Base-by-base conservation (phyloP, 441 rosid genomes). In the Arabidopsis hybrid region DNA sequence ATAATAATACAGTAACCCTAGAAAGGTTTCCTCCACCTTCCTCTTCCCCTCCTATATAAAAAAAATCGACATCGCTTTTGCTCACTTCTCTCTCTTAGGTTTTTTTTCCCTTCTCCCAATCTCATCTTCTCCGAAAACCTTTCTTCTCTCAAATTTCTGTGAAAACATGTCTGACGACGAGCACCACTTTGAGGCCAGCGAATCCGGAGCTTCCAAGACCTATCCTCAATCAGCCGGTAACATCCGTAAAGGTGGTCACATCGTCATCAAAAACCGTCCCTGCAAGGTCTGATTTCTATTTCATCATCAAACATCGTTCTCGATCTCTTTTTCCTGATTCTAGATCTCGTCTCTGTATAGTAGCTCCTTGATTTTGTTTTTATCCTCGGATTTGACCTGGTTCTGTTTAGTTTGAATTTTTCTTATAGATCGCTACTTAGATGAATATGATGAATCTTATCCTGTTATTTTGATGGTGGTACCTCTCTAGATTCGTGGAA, bases 171-270 rank as follows among this genome's bases (percentile, higher is more conserved):
- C 96, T 36, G 97, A 93, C 89, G 96, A 91, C 60, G 97, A 93
- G 89, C 98, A 93, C 70, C 97, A 91, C 68, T 93, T 93, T 61
- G 98, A 93, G 86, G 88, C 98, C 0, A 88, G 88, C 67, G 97
- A 91, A 67, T 91, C 96, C 40, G 96, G 96, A 50, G 97, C 96
- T 60, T 93, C 97, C 71, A 90, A 91, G 73, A 93, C 98, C 31
- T 94, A 63, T 8, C 97, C 97, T 7, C 93, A 86, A 82, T 93
- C 89, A 56, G 98, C 95, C n/a, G 97, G 97, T 16, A 83, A 95
- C 77, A 91, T 93, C 78, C 96, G 97, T 60, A 93, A 91, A 78
- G 89, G 83, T 78, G 97, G 95, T 35, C 84, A 88, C 84, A 87
- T 93, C 81, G 96, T 91, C 83, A 91, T 93, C 83, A 93, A 93